Evolutionary conservation across 441 rosid species (phyloP), one percentile per base, ranked within the genome.

Genomic region (Populus trichocarpa): DNA sequence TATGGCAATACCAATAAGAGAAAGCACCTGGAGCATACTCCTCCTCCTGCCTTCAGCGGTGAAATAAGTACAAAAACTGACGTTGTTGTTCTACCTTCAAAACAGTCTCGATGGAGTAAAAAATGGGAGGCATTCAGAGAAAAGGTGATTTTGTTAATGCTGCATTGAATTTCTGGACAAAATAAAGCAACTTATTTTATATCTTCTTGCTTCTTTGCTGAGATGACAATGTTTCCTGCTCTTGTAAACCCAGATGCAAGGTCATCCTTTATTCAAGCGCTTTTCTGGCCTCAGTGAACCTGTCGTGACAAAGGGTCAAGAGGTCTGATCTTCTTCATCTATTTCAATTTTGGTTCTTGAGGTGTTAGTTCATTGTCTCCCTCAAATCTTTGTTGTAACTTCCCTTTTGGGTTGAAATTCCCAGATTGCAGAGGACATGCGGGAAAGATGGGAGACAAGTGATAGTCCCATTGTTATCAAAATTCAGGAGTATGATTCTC

Each of bases 361-460:
- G 46, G 20, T 46, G 57, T 50, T 50, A 50, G 57, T 50, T 50
- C 57, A 50, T 50, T 50, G 57, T 46, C 57, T 46, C 57, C 57
- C 20, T 1, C 57, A 46, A 14, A 57, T 74, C 36, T 67, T 68
- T 72, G 42, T 46, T 42, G 20, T 71, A 70, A 70, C 66, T 71
- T 69, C 28, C 5, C 26, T n/a, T 20, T 63, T 69, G 57, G 57
- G 2, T 66, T 75, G 79, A 71, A 67, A 71, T 84, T 71, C 69
- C 76, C 88, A 94, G 99, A 87, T 96, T 81, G 98, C 96, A 30
- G 98, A 94, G 83, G 99, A 94, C 77, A 36, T 92, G 85, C 89
- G 85, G 69, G 99, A 96, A 85, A 91, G 87, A 88, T 94, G 98
- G 99, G 99, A 96, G 81, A 94, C 98, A 33, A 93, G 96, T 79